phyloP scores from a whole-genome alignment of 148 eudicot species.

The Arbutus unedo region DNA sequence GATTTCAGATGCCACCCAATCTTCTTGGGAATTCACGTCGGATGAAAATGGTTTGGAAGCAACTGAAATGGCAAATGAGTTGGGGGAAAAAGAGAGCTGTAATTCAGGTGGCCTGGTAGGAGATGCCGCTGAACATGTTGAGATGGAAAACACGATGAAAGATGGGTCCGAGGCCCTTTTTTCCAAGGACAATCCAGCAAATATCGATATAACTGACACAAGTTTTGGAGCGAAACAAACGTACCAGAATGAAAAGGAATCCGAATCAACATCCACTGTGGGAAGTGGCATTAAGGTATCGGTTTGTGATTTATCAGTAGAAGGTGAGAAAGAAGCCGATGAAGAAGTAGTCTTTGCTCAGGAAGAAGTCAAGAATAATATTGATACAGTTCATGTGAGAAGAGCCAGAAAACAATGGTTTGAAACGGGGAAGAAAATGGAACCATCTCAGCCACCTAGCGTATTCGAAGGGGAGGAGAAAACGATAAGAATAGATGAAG shows the following conservation, averaged over 20 bases:
- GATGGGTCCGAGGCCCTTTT: constrained; percentile 15
- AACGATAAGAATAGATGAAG: constrained; percentile 28
- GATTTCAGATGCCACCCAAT: constrained; percentile 22
- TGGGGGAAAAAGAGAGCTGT: constrained; percentile 28
- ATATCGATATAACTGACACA: constrained; percentile 25
- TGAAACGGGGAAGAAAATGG: constrained; percentile 35
- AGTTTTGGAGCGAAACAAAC: constrained; percentile 26
- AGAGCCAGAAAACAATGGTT: constrained; percentile 35
- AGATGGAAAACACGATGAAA: constrained; percentile 20
- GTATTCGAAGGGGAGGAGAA: constrained; percentile 35
- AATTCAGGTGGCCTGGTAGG: constrained; percentile 25
- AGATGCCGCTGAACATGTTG: constrained; percentile 31
- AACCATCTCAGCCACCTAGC: constrained; percentile 23
- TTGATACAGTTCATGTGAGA: constrained; percentile 38
- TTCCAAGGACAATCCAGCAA: constrained; percentile 17
- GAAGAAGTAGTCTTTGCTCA: constrained; percentile 18
- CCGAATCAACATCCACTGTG: constrained; percentile 26
- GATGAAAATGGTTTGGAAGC: constrained; percentile 23
- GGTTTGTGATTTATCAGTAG: constrained; percentile 20
- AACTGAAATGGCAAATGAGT: constrained; percentile 17
- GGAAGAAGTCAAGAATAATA: constrained; percentile 28
- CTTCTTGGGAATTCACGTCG: constrained; percentile 27
- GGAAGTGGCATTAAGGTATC: constrained; percentile 27
- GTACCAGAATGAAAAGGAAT: constrained; percentile 27
- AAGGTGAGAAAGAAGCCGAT: constrained; percentile 25